Percentiles rank a stretch among this genome's conserved stretches.
phyloP scores from a whole-genome alignment of 768 basidiomycete species.

The Cantharellus anzutake region DNA sequence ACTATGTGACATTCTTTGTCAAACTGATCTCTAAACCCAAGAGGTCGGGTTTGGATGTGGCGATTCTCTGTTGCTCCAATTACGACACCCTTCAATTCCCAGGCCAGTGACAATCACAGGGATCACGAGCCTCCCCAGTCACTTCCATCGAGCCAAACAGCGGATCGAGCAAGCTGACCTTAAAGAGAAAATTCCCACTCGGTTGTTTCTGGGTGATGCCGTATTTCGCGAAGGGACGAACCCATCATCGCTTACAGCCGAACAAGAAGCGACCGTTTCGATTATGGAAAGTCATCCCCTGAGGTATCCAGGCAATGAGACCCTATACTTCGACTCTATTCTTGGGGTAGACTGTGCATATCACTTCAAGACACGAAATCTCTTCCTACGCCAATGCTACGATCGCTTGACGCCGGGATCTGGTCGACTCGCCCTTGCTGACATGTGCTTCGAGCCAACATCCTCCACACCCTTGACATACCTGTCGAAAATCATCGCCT shows the following conservation, averaged over 20 bases:
- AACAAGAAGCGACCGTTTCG: neutral
- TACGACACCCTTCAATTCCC: constrained; percentile 27
- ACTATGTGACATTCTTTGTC: neutral
- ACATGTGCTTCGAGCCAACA: constrained; percentile 30
- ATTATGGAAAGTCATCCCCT: neutral
- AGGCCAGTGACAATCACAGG: constrained; percentile 32
- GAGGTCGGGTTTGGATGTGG: constrained; percentile 55
- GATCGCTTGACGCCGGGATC: constrained; percentile 24
- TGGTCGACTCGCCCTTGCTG: constrained; percentile 39
- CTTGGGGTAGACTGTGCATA: constrained; percentile 52
- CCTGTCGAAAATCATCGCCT: constrained; percentile 7
- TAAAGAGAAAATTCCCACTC: constrained; percentile 18
- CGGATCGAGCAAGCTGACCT: constrained; percentile 14
- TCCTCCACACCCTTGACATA: neutral
- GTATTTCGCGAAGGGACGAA: constrained; percentile 16
- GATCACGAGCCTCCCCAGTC: constrained; percentile 34
- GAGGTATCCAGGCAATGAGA: constrained; percentile 22
- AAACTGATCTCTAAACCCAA: constrained; percentile 11
- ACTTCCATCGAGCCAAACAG: constrained; percentile 27
- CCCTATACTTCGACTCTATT: constrained; percentile 29
- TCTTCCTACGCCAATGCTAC: constrained; percentile 34
- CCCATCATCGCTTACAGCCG: neutral
- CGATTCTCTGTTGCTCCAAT: constrained; percentile 39
- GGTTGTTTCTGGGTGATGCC: constrained; percentile 32
- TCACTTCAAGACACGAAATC: constrained; percentile 35